Percentiles rank a stretch among this genome's conserved stretches.
These are phyloP conservation scores for Solanum chacoense DNA, from an alignment of 305 asterid species.

Conservation along the genomic window DNA sequence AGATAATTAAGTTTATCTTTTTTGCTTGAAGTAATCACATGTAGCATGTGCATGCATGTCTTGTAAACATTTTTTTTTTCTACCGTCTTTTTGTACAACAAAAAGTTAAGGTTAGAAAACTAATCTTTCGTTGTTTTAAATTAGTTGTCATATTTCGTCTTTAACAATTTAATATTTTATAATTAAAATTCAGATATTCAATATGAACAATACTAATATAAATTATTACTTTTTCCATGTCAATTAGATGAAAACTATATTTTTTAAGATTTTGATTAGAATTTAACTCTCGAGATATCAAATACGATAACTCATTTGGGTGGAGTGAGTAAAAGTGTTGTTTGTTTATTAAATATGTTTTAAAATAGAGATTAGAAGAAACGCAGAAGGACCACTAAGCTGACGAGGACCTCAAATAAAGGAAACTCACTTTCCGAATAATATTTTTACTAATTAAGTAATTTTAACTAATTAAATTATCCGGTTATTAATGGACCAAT, in stretches of 20 bases:
- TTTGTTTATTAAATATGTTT: neutral
- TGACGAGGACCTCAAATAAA: neutral
- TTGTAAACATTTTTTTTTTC: neutral
- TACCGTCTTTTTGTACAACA: neutral
- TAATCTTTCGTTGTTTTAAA: neutral
- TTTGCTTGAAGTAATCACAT: neutral
- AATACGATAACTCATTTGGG: neutral
- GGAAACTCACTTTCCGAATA: neutral
- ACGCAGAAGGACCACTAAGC: neutral
- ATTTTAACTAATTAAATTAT: neutral
- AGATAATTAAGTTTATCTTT: neutral
- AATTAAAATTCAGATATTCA: too few relatives aligned
- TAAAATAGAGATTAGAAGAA: neutral
- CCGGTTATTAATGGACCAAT: neutral
- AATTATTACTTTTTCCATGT: too few relatives aligned
- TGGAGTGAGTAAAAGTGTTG: neutral
- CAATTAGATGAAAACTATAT: too few relatives aligned
- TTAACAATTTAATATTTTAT: too few relatives aligned
- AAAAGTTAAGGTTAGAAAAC: neutral
- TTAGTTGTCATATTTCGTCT: neutral
- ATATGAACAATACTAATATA: too few relatives aligned
- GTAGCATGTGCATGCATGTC: conserved; percentile 2
- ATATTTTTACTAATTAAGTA: neutral
- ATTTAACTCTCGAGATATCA: neutral
- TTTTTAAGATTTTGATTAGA: neutral